Conservation (phyloP, 1,139 yeast species). For the Taiozyma sp. region DNA sequence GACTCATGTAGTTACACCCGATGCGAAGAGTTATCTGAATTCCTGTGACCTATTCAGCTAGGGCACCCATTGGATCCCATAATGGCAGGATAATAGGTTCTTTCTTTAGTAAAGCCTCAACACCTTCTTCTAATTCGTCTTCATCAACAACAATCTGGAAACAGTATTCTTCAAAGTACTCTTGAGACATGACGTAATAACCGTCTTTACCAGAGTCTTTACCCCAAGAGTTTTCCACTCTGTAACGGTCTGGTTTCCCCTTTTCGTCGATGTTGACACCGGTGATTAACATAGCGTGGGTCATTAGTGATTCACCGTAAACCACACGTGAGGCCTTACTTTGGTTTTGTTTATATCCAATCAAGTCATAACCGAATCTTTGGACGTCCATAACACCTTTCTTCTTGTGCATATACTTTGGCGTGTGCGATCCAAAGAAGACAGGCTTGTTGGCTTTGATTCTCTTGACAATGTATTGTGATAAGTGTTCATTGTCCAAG, state of each 20-base stretch:
- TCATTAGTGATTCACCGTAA: constrained; percentile 63
- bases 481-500: constrained; percentile 52
- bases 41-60: constrained; percentile 37
- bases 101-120: constrained; percentile 41
- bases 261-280: constrained; percentile 62
- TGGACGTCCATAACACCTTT: constrained; percentile 66
- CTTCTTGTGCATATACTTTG: constrained; percentile 53
- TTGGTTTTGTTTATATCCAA: constrained; percentile 58
- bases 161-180: constrained; percentile 78
- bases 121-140: constrained; percentile 44
- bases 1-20: too few species aligned
- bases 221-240: constrained; percentile 89
- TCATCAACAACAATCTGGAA: constrained; percentile 73
- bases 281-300: constrained; percentile 82
- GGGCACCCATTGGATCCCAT: constrained; percentile 87
- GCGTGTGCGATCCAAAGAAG: constrained; percentile 84
- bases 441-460: constrained; percentile 71
- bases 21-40: too few species aligned
- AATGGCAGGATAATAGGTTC: constrained; percentile 61
- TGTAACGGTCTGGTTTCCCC: constrained; percentile 66
- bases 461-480: constrained; percentile 59
- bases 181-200: constrained; percentile 75
- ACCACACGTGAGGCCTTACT: constrained; percentile 53
- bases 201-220: constrained; percentile 70
- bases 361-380: constrained; percentile 60